Base-by-base conservation (phyloP, 768 basidiomycete species). In the Tulasnella sp. region DNA sequence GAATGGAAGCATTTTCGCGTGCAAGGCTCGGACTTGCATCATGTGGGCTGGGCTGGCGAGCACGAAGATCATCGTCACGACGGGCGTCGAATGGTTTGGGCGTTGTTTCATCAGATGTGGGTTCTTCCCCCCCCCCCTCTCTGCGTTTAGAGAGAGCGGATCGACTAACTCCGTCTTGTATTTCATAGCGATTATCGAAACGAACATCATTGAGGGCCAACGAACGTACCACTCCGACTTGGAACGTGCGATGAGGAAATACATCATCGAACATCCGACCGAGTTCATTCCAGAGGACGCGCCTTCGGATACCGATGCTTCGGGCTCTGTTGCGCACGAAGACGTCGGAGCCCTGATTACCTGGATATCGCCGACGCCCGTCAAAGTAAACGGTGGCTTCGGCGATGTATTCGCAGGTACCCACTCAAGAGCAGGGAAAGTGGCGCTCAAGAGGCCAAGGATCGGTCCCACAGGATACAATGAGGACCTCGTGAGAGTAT, bases 51-150 rank as follows among this genome's bases (percentile, higher is more conserved):
- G 91, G 72, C 84, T 87, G 3, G 87, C 91, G 72, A 88, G 91
- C 31, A 92, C 92, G 7, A 89, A 87, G 76, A 89, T 99, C 17
- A 79, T 96, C 14, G 93, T 99, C 3, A 96, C 94, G 54, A 94
- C 93, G 4, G 89, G 92, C 78, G 93, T 99, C 1, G 96, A 98
- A 77, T 99, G 97, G 96, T 94, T 93, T 0, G 96, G 96, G 64
- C 88, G 95, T 79, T 96, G 94, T 84, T 99, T 98, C 84, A 96
- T 99, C 83, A 97, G 93, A 84, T 92, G 96, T 95, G 76, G 79
- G 85, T 78, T 14, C 4, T 4, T 29, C 78, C 9, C 4, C 2
- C 8, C 8, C 25, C 17, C 1, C 0, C n/a, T 34, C 14, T 38
- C n/a, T 17, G 7, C 39, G 29, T 5, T 49, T 49, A 5, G 17